These are phyloP conservation scores for Heliamphora pulchella DNA, from an alignment of 179 eudicot species.

Conservation along the genomic window DNA sequence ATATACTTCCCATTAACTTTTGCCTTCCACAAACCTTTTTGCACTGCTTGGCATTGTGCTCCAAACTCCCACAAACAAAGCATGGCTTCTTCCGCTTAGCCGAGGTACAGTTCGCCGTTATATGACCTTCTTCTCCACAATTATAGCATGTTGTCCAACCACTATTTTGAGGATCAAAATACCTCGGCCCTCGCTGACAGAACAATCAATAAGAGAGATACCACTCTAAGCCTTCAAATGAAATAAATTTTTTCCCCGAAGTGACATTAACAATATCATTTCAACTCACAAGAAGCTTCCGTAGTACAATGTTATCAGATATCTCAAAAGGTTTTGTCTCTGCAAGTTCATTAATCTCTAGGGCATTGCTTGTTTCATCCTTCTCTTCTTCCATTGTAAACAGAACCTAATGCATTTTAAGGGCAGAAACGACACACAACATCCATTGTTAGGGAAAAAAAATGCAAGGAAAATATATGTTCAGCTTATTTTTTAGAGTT, in stretches of 20 bases:
- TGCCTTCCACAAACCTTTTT: slow-evolving; percentile 49
- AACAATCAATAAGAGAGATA: slow-evolving; percentile 34
- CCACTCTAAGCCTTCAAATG: slow-evolving; percentile 33
- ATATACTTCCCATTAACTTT: neutral
- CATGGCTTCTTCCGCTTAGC: slow-evolving; percentile 86
- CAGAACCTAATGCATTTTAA: slow-evolving; percentile 26
- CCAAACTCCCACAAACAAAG: slow-evolving; percentile 89
- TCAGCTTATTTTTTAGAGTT: too few species aligned
- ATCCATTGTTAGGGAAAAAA: neutral
- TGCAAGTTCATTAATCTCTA: slow-evolving; percentile 21
- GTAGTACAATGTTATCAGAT: slow-evolving; percentile 56
- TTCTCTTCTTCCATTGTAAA: slow-evolving; percentile 19
- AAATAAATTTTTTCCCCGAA: slow-evolving; percentile 21
- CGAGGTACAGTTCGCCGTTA: slow-evolving; percentile 58
- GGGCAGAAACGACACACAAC: neutral
- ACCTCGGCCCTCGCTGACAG: slow-evolving; percentile 91
- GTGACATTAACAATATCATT: slow-evolving; percentile 29
- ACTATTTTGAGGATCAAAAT: slow-evolving; percentile 86
- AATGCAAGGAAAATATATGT: neutral
- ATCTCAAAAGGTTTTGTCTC: slow-evolving; percentile 38
- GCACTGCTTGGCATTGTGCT: slow-evolving; percentile 81
- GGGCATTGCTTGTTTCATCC: slow-evolving; percentile 8
- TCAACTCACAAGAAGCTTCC: slow-evolving; percentile 97
- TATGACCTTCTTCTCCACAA: slow-evolving; percentile 95
- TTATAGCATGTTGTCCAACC: slow-evolving; percentile 94